Conservation (phyloP, 2,329 filamentous ascomycete species). For the Apiospora kogelbergensis region DNA sequence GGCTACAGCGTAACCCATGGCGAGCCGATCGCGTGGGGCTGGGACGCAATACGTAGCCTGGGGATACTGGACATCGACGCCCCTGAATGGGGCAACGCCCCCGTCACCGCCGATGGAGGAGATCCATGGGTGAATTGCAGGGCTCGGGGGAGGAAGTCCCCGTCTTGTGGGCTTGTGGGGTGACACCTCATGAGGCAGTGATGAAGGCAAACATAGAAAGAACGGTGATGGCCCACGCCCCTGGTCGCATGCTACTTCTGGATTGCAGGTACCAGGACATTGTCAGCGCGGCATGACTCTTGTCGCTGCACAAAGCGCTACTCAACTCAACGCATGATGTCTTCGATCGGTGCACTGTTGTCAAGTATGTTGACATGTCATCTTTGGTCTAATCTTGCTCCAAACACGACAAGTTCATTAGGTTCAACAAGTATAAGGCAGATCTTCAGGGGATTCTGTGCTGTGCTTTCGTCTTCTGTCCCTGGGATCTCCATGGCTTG, state of each 20-base stretch:
- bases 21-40: constrained; percentile 65
- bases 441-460: constrained; percentile 16
- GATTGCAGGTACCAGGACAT: constrained; percentile 48
- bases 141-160: constrained; percentile 46
- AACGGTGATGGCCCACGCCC: constrained; percentile 59
- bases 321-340: neutral
- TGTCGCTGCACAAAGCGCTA: neutral
- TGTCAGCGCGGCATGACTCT: neutral
- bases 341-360: neutral
- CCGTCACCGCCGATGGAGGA: constrained; percentile 37
- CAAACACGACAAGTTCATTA: neutral
- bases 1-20: constrained; percentile 59
- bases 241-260: constrained; percentile 62
- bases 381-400: neutral
- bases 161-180: constrained; percentile 65
- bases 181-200: constrained; percentile 65
- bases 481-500: constrained; percentile 17
- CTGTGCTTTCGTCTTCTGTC: constrained; percentile 8
- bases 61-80: constrained; percentile 53
- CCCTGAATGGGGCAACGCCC: constrained; percentile 59
- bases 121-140: constrained; percentile 30
- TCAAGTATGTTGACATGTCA: neutral
- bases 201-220: constrained; percentile 55
- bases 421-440: too few species aligned
- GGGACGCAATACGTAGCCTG: constrained; percentile 51